Base-by-base conservation (phyloP, 768 basidiomycete species). In the Boletales sp. region DNA sequence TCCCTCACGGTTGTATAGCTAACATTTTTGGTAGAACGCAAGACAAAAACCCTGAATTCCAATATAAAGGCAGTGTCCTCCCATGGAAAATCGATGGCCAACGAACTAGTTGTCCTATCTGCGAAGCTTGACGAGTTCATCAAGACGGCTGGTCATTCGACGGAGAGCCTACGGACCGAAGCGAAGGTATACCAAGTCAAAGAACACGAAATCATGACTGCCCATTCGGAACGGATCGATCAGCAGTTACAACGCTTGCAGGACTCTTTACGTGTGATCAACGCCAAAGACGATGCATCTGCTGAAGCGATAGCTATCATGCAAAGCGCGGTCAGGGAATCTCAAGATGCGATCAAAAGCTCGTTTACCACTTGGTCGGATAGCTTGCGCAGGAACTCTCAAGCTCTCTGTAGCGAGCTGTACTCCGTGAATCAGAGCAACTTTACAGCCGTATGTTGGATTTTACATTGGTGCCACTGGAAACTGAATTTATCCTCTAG, bases 41-140 rank as follows among this genome's bases (percentile, higher is more conserved):
- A 89, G 61, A 72, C 81, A 30, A 70, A 71, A 19, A 74, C 82
- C 11, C 75, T 92, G 37, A 73, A 70, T 30, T 71, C 81, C 8
- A 95, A 94, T 58, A 71, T 81, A 5, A 78, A 79, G 54, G 75
- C 77, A 1, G 90, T 90, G 14, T 69, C 77, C 3, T 75, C 74
- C 31, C 82, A 88, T 52, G 82, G 83, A 45, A 79, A 76, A 51
- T 71, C 77, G 1, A 75, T 94, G 37, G 69, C 79, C 19, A 69
- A 72, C 1, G 74, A 85, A 30, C 72, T 81, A 35, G 74, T 76
- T 19, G 65, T 66, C 1, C 74, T 94, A 42, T 75, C 78, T 14
- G 68, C 73, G 8, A 81, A 78, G 51, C 72, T 94, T 14, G 76
- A 80, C 11, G 79, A 79, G 39, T 84, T 93, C 57, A 69, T 80